Conservation (phyloP, 257 asterid genomes). For the Eucommia ulmoides region DNA sequence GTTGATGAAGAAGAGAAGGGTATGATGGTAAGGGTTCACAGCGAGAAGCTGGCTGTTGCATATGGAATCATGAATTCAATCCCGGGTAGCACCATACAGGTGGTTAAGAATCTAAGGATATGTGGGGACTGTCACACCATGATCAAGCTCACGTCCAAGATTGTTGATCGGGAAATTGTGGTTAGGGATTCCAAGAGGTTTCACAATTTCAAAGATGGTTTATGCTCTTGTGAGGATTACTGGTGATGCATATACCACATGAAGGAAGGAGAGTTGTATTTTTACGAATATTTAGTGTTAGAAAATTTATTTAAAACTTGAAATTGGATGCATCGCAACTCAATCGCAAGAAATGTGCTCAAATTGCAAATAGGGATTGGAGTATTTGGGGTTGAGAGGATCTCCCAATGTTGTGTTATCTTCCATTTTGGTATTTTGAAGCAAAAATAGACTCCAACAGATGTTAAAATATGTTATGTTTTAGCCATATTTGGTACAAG, state of each 20-base stretch:
- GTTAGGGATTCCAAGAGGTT: constrained; percentile 84
- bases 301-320: too few relatives aligned
- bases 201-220: constrained; percentile 73
- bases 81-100: constrained; percentile 60
- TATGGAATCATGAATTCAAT: constrained; percentile 69
- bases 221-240: constrained; percentile 83
- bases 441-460: too few relatives aligned
- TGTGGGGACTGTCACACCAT: constrained; percentile 71
- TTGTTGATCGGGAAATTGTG: constrained; percentile 56
- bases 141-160: constrained; percentile 56
- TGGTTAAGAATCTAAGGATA: constrained; percentile 71
- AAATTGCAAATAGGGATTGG: too few relatives aligned
- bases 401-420: too few relatives aligned
- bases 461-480: too few relatives aligned
- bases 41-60: constrained; percentile 88
- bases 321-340: too few relatives aligned
- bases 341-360: too few relatives aligned
- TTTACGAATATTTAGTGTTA: too few relatives aligned
- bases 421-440: too few relatives aligned
- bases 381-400: too few relatives aligned
- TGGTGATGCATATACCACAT: constrained; percentile 53
- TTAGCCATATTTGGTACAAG: too few relatives aligned
- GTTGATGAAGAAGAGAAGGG: constrained; percentile 85
- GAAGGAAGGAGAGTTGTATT: too few relatives aligned
- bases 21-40: constrained; percentile 48